Evolutionary conservation across 345 rosid species (phyloP), one percentile per base, ranked within the genome.

Genomic region (Arabidopsis arenosa): DNA sequence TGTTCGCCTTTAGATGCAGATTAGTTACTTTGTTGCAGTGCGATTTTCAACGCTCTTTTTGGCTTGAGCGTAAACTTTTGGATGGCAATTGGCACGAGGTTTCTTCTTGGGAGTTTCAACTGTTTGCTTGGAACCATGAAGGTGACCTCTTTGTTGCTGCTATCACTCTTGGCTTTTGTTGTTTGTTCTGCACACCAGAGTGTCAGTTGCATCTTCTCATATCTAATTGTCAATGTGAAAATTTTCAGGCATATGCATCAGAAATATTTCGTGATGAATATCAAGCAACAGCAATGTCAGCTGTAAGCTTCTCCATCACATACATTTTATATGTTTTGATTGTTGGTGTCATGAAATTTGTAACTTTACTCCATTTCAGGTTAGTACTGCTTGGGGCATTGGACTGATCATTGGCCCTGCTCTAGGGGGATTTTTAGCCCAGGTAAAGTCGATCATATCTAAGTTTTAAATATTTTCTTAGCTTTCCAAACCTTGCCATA

Each of bases 321-420:
- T 60, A 12, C 9, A 28, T 17, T 60, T 61, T 12, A 39, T 48
- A 55, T 68, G 66, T 67, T 60, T 79, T 23, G 53, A n/a, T 36
- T 18, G 32, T 57, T 33, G 48, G 33, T 26, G 33, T 56, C 44
- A 5, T 80, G 49, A 28, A 1, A 11, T 53, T 30, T 14, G 49
- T 8, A 26, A 47, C 44, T 63, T 44, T 14, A 17, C 4, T 11
- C 14, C 14, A 23, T 78, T 79, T 63, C 93, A 94, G 99, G 85
- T 92, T 30, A 90, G 99, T 69, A 92, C 99, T 45, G 83, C 98
- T 41, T 94, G 98, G 98, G 97, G 97, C 2, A 88, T 89, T 23
- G 98, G 98, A 64, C 81, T 94, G 79, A 84, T 94, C 73, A 86
- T 94, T 80, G 98, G 98, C 45, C 98, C 98, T 37, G 96, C 98